Conservation (phyloP, 139 green algal species). For the Closterium sp. region DNA sequence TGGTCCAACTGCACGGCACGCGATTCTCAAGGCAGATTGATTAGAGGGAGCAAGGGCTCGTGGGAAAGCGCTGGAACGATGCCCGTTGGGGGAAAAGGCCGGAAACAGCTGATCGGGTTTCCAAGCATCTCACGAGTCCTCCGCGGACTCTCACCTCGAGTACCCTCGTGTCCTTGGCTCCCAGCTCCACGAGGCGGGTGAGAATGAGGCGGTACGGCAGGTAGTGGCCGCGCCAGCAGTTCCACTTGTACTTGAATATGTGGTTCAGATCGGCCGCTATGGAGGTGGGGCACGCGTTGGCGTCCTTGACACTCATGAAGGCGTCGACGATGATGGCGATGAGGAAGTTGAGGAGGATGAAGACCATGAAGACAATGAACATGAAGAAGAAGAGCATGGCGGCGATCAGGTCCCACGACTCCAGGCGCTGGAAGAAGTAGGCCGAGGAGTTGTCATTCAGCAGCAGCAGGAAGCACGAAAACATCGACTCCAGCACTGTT, state of each 20-base stretch:
- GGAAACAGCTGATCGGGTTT: no score
- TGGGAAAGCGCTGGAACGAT: background rate
- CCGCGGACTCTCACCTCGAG: background rate
- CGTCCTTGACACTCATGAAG: slow-evolving; percentile 28
- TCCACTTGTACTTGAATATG: background rate
- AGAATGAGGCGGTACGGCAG: background rate
- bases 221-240: background rate
- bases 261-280: background rate
- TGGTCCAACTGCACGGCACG: background rate
- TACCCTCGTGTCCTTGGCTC: background rate
- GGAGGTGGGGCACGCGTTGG: background rate
- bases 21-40: background rate
- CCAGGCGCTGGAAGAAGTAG: slow-evolving; percentile 51
- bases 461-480: background rate
- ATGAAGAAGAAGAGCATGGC: slow-evolving; percentile 81
- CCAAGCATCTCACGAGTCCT: no score
- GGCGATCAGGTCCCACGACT: slow-evolving; percentile 64
- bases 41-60: no score
- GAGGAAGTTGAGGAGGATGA: slow-evolving; percentile 90
- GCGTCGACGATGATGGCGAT: slow-evolving; percentile 39
- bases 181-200: background rate
- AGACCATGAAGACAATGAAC: slow-evolving; percentile 81
- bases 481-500: background rate
- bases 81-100: no score
- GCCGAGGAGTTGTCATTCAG: background rate